These are phyloP conservation scores for Triadica sebifera DNA, from an alignment of 345 rosid genomes.

Conservation along the genomic window DNA sequence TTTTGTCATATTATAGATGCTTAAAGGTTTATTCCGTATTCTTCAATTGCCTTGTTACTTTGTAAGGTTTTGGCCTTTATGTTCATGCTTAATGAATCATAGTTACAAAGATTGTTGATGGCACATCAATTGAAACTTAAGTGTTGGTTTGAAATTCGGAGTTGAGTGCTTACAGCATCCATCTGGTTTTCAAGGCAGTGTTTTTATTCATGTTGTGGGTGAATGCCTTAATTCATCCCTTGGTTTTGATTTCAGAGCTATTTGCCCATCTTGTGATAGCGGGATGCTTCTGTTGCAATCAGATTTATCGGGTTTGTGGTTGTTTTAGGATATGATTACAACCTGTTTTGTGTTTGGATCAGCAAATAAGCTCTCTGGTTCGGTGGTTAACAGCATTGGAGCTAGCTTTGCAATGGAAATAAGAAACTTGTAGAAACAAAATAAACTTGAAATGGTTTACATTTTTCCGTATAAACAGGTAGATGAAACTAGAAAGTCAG, in stretches of 20 bases:
- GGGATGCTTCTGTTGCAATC: conserved; percentile 1
- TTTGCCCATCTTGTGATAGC: background rate
- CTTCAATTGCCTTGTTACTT: background rate
- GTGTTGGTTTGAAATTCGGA: background rate
- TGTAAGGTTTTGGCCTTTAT: background rate
- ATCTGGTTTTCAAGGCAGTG: background rate
- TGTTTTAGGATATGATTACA: background rate
- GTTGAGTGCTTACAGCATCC: background rate
- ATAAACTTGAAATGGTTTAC: background rate
- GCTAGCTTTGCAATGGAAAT: background rate
- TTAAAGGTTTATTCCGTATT: background rate
- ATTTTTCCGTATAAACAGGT: background rate
- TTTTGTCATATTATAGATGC: background rate
- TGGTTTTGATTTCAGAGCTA: background rate
- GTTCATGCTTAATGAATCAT: background rate
- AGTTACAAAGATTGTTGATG: conserved; percentile 7
- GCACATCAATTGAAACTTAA: background rate
- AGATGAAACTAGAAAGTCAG: background rate
- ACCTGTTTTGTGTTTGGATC: background rate
- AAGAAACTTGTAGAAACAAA: background rate
- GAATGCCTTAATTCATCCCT: background rate
- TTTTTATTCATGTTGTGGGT: background rate
- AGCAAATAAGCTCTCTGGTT: background rate
- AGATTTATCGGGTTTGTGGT: background rate
- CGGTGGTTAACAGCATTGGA: background rate